Evolutionary conservation across 2,329 filamentous ascomycete genomes (phyloP), one percentile per base, ranked within the genome.

Genomic region (Aspergillus sergii): DNA sequence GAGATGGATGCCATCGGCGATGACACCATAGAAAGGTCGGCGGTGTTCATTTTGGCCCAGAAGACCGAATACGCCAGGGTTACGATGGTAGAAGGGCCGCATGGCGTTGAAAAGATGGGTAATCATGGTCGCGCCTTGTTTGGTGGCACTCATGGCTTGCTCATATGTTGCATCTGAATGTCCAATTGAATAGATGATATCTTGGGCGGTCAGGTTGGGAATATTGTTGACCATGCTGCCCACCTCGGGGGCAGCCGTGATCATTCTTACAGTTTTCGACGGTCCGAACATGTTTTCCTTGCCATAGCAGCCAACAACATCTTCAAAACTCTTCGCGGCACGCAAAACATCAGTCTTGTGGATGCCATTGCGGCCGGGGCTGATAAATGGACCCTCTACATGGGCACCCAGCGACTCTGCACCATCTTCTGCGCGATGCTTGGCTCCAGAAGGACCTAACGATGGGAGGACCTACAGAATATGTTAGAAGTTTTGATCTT

Each of bases 31-130:
- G 77, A 86, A 97, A 0, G 93, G 93, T 58, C 75, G 79, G 14
- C 61, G 73, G 65, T 65, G 74, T 68, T 89, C 85, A 10, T 85
- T 85, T 65, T 86, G 86, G 64, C 93, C 93, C 16, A 97, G 81
- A 0, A 96, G 87, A 32, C 94, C 94, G 75, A 96, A 96, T 70
- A 97, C 88, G 43, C 93, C 93, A 0, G 94, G 93, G 77, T 97
- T 93, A 62, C 94, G 90, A 82, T 97, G 93, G 76, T 95, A 92
- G 57, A 96, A 87, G 16, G 93, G 93, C 0, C 89, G 86, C 93
- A 97, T 97, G 30, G 93, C 93, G 76, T 97, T 97, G 86, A 96
- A 97, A 1, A 97, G 84, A 73, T 97, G 93, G 0, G 93, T 97
- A 68, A 97, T 91, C 92, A 96, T 96, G 56, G 86, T 91, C 2